Base-by-base conservation (phyloP, 805 yeast genomes). In the Candida schatavii region DNA sequence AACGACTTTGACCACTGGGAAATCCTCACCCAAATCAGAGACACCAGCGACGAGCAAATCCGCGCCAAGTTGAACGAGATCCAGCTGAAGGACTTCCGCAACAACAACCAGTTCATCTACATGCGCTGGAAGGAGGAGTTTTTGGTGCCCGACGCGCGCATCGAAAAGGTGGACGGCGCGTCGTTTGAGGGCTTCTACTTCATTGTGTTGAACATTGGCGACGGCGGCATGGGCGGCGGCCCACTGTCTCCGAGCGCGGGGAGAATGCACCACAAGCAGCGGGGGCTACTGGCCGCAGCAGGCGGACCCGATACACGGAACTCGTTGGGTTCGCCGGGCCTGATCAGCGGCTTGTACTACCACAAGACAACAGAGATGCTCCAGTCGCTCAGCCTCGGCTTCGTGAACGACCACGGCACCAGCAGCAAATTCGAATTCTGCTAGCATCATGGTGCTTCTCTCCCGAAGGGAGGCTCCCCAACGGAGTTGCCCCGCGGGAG, bases 71-170 rank as follows among this genome's bases (percentile, higher is more conserved):
- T 70, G 41, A 44, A 45, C 14, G 46, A 43, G 22, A 66, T 69
- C 35, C 66, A 64, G 47, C 35, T 52, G 22, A 68, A 68, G 18
- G 38, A 48, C 25, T 61, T 56, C 28, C 19, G 35, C 21, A 62
- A 64, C 37, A 49, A 51, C 17, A 52, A 61, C 19, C 59, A 53
- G 42, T 59, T 54, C 52, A 63, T 90, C 4, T 90, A 81, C 58
- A 90, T 90, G 97, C 74, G 97, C 50, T 90, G 98, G 98, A 90
- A 90, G 64, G 98, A 90, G 61, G 78, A 81, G 54, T 88, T 88
- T 55, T 64, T 90, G 46, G 81, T 86, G 6, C 95, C 96, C 0
- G 95, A 88, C 62, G 81, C 88, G 23, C 63, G 66, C 43, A 66
- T 83, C n/a, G 76, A 70, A 45, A 78, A 74, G 49, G 77, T 77